Percentiles rank a stretch among this genome's conserved stretches.
These are phyloP conservation scores for Lentinula boryana DNA, from an alignment of 768 basidiomycete species.

Conservation along the genomic window DNA sequence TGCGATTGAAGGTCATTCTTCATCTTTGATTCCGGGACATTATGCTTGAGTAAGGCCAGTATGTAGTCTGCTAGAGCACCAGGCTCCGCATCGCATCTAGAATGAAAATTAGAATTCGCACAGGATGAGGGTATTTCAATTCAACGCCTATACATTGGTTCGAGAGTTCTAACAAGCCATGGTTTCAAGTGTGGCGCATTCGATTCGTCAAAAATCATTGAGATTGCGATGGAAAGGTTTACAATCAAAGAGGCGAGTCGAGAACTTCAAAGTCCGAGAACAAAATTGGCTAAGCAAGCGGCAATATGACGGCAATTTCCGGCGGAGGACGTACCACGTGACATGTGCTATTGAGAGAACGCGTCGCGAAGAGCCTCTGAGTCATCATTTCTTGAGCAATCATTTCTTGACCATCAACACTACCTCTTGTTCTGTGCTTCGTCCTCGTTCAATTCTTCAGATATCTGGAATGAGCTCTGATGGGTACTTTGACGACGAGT, in stretches of 20 bases:
- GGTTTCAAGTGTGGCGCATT: conserved; percentile 67
- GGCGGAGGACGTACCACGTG: background rate
- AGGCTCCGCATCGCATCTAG: conserved; percentile 94
- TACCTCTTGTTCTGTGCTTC: background rate
- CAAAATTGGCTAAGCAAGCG: background rate
- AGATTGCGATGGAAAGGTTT: background rate
- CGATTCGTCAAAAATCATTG: conserved; percentile 67
- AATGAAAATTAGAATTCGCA: conserved; percentile 5
- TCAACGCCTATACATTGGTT: conserved; percentile 71
- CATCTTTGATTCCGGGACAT: conserved; percentile 78
- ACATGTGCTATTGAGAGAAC: background rate
- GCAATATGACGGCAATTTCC: background rate
- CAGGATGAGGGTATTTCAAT: conserved; percentile 15
- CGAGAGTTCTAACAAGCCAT: conserved; percentile 85
- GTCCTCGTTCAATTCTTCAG: background rate
- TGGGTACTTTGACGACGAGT: conserved; percentile 63
- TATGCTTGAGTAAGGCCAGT: conserved; percentile 87
- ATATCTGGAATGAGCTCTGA: conserved; percentile 61
- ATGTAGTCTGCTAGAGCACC: conserved; percentile 91
- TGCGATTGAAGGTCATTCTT: conserved; percentile 70
- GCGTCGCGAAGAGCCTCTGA: background rate
- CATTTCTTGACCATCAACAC: background rate
- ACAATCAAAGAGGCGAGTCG: background rate
- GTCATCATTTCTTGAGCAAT: background rate
- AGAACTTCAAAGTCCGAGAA: background rate